Evolutionary conservation across 2,329 filamentous ascomycete genomes (phyloP).

Genomic region (Claviceps pusilla): DNA sequence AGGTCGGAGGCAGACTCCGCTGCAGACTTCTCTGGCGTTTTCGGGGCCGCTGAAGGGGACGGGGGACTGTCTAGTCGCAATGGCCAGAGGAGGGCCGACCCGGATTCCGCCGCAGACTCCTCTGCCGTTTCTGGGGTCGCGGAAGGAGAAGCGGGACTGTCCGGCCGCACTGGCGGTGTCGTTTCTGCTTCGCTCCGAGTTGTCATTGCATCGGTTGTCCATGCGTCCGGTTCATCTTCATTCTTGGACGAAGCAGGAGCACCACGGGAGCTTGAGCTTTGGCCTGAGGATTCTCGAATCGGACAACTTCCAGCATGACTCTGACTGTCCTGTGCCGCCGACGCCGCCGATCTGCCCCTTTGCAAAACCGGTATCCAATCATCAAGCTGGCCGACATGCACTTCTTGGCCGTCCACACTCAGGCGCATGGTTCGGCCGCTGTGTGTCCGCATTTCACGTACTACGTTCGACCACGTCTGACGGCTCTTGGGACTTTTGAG

Average conservation of each 20-base stretch:
- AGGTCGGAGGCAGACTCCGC: not conserved
- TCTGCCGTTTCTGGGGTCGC: not conserved
- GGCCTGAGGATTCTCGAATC: not conserved
- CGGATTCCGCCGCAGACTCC: not conserved
- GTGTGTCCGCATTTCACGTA: slow-evolving; percentile 25
- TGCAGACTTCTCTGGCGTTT: not conserved
- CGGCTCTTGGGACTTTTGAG: slow-evolving; percentile 26
- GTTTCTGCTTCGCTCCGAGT: not conserved
- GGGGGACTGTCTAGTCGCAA: not conserved
- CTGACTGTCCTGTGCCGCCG: not conserved
- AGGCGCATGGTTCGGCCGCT: slow-evolving; percentile 10
- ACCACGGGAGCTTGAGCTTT: not conserved
- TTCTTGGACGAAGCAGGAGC: not conserved
- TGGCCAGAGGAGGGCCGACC: not conserved
- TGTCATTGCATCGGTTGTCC: not conserved
- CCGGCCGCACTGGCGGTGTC: too few species aligned
- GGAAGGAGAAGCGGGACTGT: not conserved
- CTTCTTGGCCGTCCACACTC: slow-evolving; percentile 37
- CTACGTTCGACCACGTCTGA: slow-evolving; percentile 26
- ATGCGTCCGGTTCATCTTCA: not conserved
- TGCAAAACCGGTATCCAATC: slow-evolving; percentile 30
- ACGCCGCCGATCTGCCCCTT: slow-evolving; percentile 4
- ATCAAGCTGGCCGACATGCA: slow-evolving; percentile 34
- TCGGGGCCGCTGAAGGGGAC: not conserved
- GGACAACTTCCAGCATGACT: not conserved